Conservation (phyloP, 441 rosid species). For the Omphalea diandra region DNA sequence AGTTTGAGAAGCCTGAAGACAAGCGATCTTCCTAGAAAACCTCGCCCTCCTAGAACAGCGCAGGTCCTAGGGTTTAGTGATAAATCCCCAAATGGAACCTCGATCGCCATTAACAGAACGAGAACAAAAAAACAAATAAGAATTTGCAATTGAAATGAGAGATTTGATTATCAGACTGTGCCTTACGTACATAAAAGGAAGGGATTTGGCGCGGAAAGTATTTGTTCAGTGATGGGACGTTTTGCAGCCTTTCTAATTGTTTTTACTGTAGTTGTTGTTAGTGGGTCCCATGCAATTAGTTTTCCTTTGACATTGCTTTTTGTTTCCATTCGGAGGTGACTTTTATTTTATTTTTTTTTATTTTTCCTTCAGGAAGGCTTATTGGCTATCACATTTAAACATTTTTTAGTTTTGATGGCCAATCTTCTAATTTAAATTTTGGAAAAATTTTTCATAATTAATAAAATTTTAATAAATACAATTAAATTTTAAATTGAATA, state of each 20-base stretch:
- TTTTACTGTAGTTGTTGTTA: not conserved
- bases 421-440: too few species aligned
- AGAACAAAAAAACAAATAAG: not conserved
- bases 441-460: too few species aligned
- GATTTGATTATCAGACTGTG: not conserved
- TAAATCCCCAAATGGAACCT: slow-evolving; percentile 38
- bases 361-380: too few species aligned
- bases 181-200: not conserved
- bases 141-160: not conserved
- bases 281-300: slow-evolving; percentile 13
- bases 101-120: slow-evolving; percentile 31
- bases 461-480: too few species aligned
- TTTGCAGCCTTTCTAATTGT: slow-evolving; percentile 4
- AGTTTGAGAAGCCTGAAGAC: slow-evolving; percentile 59
- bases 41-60: slow-evolving; percentile 83
- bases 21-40: slow-evolving; percentile 76
- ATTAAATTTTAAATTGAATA: too few species aligned
- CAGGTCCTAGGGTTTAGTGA: slow-evolving; percentile 56
- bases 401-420: too few species aligned
- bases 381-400: too few species aligned
- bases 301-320: too few species aligned
- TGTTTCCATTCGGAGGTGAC: too few species aligned
- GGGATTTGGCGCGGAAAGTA: slow-evolving; percentile 28
- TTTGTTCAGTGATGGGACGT: slow-evolving; percentile 12
- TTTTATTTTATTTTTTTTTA: too few species aligned